Percentiles rank a stretch among this genome's conserved stretches.
These are phyloP conservation scores for Vitis hybrid DNA, from an alignment of 177 flowering plant genomes.

Conservation along the genomic window DNA sequence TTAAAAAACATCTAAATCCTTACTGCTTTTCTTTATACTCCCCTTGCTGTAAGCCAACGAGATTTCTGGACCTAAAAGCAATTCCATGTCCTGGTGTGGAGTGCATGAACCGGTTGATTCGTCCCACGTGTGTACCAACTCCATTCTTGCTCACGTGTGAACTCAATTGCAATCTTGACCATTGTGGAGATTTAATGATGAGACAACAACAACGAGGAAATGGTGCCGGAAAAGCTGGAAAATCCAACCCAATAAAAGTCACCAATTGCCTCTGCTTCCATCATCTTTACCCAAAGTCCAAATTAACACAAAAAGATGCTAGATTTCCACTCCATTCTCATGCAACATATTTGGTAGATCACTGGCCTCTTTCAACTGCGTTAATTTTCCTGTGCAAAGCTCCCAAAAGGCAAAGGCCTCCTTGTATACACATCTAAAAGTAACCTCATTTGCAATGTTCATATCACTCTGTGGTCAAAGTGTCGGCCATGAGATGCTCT, in stretches of 20 bases:
- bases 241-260: background rate
- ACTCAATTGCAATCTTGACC: constrained; percentile 5
- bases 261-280: background rate
- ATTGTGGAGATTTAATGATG: background rate
- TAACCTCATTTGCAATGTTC: no score
- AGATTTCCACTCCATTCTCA: no score
- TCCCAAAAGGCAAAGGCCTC: no score
- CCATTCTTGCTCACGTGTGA: constrained; percentile 7
- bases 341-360: no score
- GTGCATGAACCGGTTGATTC: background rate
- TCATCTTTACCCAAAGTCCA: background rate
- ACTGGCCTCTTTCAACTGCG: no score
- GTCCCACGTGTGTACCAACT: constrained; percentile 1
- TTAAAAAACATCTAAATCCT: no score
- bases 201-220: constrained; percentile 9
- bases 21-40: constrained; percentile 10
- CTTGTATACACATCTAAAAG: no score
- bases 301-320: background rate
- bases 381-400: no score
- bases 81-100: constrained; percentile 36
- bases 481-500: no score
- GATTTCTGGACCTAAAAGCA: constrained; percentile 16
- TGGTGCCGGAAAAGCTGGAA: constrained; percentile 23
- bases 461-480: no score
- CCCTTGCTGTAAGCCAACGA: constrained; percentile 4